These are phyloP conservation scores for Termitomyces eurrhizus DNA, from an alignment of 768 basidiomycete species.

Conservation along the genomic window DNA sequence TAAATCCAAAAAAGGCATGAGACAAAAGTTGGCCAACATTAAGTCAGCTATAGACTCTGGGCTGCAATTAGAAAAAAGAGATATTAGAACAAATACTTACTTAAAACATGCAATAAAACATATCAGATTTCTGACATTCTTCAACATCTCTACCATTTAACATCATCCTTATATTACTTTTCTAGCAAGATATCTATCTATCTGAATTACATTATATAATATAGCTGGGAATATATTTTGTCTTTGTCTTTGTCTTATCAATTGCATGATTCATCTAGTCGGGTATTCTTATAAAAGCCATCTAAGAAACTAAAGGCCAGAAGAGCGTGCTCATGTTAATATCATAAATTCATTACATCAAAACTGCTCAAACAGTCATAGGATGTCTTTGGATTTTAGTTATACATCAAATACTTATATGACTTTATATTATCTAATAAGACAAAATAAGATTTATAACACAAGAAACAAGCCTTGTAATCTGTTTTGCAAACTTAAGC, in stretches of 20 bases:
- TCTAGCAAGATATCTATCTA: too few species aligned
- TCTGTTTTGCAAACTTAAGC: slow-evolving; percentile 14
- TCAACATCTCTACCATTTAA: too few species aligned
- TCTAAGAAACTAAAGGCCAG: neutral
- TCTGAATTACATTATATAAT: too few species aligned
- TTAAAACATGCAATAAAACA: too few species aligned
- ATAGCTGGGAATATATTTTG: too few species aligned
- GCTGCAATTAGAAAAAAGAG: too few species aligned
- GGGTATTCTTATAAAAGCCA: neutral
- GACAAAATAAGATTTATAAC: slow-evolving; percentile 3
- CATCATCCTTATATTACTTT: too few species aligned
- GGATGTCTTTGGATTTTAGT: neutral
- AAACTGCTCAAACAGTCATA: neutral
- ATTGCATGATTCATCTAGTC: slow-evolving; percentile 13
- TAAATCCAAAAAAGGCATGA: neutral
- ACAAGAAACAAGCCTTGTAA: slow-evolving; percentile 10
- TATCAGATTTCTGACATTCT: too few species aligned
- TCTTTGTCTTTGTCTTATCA: too few species aligned
- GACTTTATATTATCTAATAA: slow-evolving; percentile 3
- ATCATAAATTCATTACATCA: neutral
- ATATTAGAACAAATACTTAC: too few species aligned
- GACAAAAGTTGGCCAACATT: neutral
- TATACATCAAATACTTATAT: neutral
- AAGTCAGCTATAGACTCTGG: slow-evolving; percentile 13
- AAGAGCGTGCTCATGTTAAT: neutral